These are phyloP conservation scores for Cryptococcus wingfieldii DNA, from an alignment of 1,284 basidiomycete genomes.

Conservation along the genomic window DNA sequence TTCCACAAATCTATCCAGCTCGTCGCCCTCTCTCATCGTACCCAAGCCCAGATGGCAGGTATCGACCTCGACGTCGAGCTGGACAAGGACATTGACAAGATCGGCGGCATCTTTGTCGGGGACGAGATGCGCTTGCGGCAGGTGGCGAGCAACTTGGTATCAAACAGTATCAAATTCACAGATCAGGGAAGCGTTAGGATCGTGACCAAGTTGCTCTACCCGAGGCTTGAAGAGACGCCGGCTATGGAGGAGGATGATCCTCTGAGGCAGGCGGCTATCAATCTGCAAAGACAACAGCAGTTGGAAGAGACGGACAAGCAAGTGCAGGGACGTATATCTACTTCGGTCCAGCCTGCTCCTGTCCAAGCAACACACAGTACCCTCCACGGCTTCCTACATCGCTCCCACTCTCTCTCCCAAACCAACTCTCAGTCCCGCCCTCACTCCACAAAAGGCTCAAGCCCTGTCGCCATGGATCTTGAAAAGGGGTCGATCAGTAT, in stretches of 20 bases:
- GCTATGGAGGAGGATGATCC: slow-evolving; percentile 31
- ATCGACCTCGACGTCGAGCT: slow-evolving; percentile 66
- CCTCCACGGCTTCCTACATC: neutral
- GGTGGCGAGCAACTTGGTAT: slow-evolving; percentile 57
- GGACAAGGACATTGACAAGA: slow-evolving; percentile 68
- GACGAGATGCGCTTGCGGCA: slow-evolving; percentile 67
- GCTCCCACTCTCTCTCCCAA: neutral
- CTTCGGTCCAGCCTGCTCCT: neutral
- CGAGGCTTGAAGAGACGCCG: slow-evolving; percentile 35
- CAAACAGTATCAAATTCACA: slow-evolving; percentile 62
- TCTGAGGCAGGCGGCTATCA: slow-evolving; percentile 25
- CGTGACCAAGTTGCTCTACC: slow-evolving; percentile 44
- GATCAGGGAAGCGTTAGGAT: slow-evolving; percentile 55
- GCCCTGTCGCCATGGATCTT: slow-evolving; percentile 11
- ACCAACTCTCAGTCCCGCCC: neutral
- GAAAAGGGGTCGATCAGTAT: slow-evolving; percentile 32
- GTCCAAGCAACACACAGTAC: neutral
- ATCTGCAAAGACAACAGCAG: slow-evolving; percentile 21
- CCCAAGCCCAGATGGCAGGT: slow-evolving; percentile 67
- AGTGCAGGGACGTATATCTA: neutral
- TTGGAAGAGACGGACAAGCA: slow-evolving; percentile 16
- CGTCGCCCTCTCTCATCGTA: slow-evolving; percentile 67
- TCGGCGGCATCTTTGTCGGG: slow-evolving; percentile 53
- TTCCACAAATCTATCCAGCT: slow-evolving; percentile 79
- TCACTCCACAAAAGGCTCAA: neutral